These are phyloP conservation scores for Ailanthus altissimus DNA, from an alignment of 345 rosid genomes.

Conservation along the genomic window DNA sequence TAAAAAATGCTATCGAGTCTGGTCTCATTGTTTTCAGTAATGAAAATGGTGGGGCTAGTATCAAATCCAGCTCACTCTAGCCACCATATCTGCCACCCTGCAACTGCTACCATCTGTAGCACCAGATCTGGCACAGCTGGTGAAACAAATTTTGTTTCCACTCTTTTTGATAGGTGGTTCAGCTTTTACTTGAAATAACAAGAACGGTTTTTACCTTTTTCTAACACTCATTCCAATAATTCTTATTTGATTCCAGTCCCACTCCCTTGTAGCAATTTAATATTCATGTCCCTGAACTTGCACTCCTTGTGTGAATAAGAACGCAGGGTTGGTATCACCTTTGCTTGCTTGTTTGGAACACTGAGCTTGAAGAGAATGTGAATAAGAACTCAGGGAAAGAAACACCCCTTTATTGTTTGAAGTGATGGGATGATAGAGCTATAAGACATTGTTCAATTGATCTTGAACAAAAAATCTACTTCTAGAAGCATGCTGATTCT, in stretches of 20 bases:
- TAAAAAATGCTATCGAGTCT: neutral
- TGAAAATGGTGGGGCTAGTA: neutral
- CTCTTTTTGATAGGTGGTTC: neutral
- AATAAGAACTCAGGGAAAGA: too few species aligned
- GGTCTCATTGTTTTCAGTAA: neutral
- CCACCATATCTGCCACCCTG: neutral
- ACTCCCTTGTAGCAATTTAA: neutral
- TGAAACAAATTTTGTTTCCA: neutral
- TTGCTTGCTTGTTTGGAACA: neutral
- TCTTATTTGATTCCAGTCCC: neutral
- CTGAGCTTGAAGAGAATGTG: neutral
- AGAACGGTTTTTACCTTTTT: too few species aligned
- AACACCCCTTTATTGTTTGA: too few species aligned
- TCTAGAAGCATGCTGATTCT: neutral
- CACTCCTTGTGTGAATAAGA: neutral
- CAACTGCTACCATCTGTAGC: neutral
- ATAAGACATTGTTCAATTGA: neutral
- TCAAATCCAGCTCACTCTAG: neutral
- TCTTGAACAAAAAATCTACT: neutral
- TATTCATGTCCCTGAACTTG: neutral
- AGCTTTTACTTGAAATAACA: too few species aligned
- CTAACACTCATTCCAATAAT: too few species aligned
- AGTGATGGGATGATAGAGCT: neutral
- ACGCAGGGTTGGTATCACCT: neutral
- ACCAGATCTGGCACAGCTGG: neutral